Base-by-base conservation (phyloP, 192 early-diverging fungal species). In the Podila horticola region DNA sequence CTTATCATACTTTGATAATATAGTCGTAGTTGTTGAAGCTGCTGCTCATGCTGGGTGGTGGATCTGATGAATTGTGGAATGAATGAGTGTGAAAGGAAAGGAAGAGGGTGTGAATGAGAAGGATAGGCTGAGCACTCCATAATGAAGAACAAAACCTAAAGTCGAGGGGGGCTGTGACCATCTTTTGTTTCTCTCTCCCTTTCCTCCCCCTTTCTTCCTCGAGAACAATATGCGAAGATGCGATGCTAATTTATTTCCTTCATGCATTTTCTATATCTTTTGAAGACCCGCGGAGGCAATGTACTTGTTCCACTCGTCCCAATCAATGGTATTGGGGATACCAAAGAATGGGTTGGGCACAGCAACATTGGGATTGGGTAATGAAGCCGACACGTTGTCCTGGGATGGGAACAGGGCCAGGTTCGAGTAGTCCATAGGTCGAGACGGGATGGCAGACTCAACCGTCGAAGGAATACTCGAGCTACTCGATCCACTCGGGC, bases 1-100 rank as follows among this genome's bases (percentile, higher is more conserved):
- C 24, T 8, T 22, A 24, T 55, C 52, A 55, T 86, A 90, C 89
- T 84, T 90, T 90, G 75, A 90, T 90, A 67, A 90, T 90, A 69
- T 88, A 90, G 74, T 88, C 84, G 74, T 90, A 90, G 62, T 84
- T 84, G 67, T 82, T 87, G 71, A 68, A 84, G 66, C 58, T 72
- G 67, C 71, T 81, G 71, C 69, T 73, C 71, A 64, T 81, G 77
- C 55, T 19, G 7, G 34, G 3, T 26, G 49, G 41, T 57, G n/a
- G 45, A 36, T 13, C 19, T 22, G 61, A 58, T 36, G 26, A 24
- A 61, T 20, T n/a, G 60, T 15, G 2, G 6, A 55, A 55, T 55
- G 6, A 55, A 55, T 55, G 52, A 45, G 62, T 26, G 41, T 49
- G n/a, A n/a, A 26, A 24, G 33, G 11, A 22, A 49, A 65, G 26